These are phyloP conservation scores for Penicillium digitatum DNA, from an alignment of 2,329 filamentous ascomycete species.

Conservation along the genomic window DNA sequence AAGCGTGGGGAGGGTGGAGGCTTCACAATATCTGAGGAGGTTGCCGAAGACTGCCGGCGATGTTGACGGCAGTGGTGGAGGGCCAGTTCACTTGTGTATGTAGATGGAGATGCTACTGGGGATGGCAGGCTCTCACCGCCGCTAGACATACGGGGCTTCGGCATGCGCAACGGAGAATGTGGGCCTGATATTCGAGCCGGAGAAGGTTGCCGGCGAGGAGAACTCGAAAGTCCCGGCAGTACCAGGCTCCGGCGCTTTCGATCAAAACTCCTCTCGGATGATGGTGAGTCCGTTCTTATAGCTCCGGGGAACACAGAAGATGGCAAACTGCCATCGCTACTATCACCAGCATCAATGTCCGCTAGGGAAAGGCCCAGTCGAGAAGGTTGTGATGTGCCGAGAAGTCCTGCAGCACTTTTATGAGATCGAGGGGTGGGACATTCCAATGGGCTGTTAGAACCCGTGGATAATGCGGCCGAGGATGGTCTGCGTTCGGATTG, in stretches of 20 bases:
- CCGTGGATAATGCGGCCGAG: slow-evolving; percentile 68
- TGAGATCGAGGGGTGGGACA: slow-evolving; percentile 88
- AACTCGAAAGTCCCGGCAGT: slow-evolving; percentile 67
- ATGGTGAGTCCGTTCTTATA: slow-evolving; percentile 79
- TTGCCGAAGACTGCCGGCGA: slow-evolving; percentile 84
- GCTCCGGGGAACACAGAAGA: slow-evolving; percentile 73
- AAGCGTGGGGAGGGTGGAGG: slow-evolving; percentile 80
- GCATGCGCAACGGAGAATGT: slow-evolving; percentile 80
- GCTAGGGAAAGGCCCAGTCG: slow-evolving; percentile 74
- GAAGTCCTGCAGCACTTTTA: slow-evolving; percentile 55
- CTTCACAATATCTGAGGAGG: slow-evolving; percentile 65
- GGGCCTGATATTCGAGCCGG: slow-evolving; percentile 72
- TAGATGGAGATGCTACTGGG: slow-evolving; percentile 83
- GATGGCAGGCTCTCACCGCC: slow-evolving; percentile 61
- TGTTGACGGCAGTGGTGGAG: slow-evolving; percentile 60
- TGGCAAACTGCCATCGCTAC: slow-evolving; percentile 78
- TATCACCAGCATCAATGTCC: slow-evolving; percentile 77
- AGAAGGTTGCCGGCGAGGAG: slow-evolving; percentile 81
- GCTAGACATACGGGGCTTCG: slow-evolving; percentile 68
- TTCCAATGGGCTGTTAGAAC: slow-evolving; percentile 85
- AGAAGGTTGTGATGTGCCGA: slow-evolving; percentile 56
- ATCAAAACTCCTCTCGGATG: slow-evolving; percentile 80
- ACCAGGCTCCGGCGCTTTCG: slow-evolving; percentile 84
- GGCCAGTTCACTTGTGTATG: slow-evolving; percentile 69
- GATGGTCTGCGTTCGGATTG: slow-evolving; percentile 48